These are phyloP conservation scores for Pholiota adiposa DNA, from an alignment of 1,284 basidiomycete species.

Conservation along the genomic window DNA sequence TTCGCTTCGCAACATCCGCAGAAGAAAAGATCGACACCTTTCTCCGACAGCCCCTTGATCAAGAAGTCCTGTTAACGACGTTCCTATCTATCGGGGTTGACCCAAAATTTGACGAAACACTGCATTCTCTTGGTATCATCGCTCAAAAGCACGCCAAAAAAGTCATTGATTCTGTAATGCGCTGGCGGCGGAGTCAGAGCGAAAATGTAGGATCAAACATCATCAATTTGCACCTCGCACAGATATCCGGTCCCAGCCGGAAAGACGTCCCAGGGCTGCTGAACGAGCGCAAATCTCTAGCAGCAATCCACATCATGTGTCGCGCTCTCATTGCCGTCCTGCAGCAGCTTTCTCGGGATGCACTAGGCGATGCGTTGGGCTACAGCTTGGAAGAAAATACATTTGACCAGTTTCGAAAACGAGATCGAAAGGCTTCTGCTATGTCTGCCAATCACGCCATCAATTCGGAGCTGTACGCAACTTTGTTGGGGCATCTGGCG, in stretches of 20 bases:
- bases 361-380: constrained; percentile 77
- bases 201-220: constrained; percentile 65
- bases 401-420: constrained; percentile 83
- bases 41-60: constrained; percentile 71
- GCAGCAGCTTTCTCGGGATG: constrained; percentile 73
- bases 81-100: constrained; percentile 77
- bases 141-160: constrained; percentile 84
- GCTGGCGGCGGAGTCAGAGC: constrained; percentile 83
- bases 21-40: constrained; percentile 80
- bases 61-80: constrained; percentile 66
- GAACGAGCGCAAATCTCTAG: constrained; percentile 79
- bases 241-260: constrained; percentile 44
- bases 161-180: constrained; percentile 86
- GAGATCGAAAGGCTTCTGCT: constrained; percentile 67
- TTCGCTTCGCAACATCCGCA: constrained; percentile 78
- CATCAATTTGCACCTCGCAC: constrained; percentile 52
- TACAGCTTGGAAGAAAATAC: constrained; percentile 83
- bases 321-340: constrained; percentile 82
- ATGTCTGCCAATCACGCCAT: constrained; percentile 76
- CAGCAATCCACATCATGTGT: constrained; percentile 88
- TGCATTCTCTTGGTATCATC: constrained; percentile 85
- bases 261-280: constrained; percentile 64
- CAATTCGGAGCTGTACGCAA: constrained; percentile 82
- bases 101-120: constrained; percentile 77
- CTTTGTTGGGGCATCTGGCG: constrained; percentile 83